Evolutionary conservation across 2,329 filamentous ascomycete genomes (phyloP), one percentile per base, ranked within the genome.

Genomic region (Fusarium liriodendri): DNA sequence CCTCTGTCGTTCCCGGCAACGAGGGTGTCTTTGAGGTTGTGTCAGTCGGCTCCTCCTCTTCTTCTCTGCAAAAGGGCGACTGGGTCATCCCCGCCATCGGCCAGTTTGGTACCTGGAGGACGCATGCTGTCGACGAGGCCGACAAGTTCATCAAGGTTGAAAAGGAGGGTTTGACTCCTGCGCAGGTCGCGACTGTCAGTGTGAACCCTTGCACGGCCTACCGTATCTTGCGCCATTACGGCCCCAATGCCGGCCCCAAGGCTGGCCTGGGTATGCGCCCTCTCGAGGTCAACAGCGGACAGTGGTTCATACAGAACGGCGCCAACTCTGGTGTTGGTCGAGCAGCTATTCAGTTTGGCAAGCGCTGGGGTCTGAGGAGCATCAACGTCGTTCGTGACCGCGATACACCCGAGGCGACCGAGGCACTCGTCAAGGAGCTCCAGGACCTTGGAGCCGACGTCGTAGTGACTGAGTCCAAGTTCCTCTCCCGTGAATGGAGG

Each of bases 231-330:
- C 91, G 91, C 66, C 94, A 96, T 80, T 98, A 96, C 79, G 91
- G 84, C 6, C 84, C 84, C 33, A 82, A 83, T 62, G 85, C 85
- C 22, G 82, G 85, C 14, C 80, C 86, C 68, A 82, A 84, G 62
- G 81, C 86, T 13, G 84, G 83, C 2, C 75, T 88, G 58, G 85
- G 85, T 64, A 86, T 89, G 79, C 78, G 79, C 10, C 80, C 84
- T 13, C 86, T 87, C 59, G 82, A 84, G 55, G 78, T 83, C 25
- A 86, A 85, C 59, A 87, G 86, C 66, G 86, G 95, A 64, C 93
- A 97, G 66, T 99, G 96, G 95, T 94, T 98, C 80, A 91, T 99
- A 55, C 97, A 99, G 84, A 99, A 99, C 81, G 97, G 96, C 9
- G 97, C 96, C 42, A 99, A 99, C 83, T 95, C 92, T 47, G 97